Conservation (phyloP, 176 grass and related monocot species). For the Triticum dicoccoides region DNA sequence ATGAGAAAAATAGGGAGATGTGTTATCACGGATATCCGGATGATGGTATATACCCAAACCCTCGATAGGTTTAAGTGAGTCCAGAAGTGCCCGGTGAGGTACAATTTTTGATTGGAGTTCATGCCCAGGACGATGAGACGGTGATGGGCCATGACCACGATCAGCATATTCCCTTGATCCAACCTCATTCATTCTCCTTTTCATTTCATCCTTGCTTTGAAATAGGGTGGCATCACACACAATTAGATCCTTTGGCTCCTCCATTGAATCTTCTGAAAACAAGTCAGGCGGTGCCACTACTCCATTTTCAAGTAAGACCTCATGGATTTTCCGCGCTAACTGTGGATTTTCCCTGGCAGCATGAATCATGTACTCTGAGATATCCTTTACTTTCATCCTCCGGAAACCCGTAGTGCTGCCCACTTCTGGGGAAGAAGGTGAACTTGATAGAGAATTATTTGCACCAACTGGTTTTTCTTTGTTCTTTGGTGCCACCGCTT, state of each 20-base stretch:
- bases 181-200: slow-evolving; percentile 53
- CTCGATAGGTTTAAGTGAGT: slow-evolving; percentile 56
- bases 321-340: slow-evolving; percentile 88
- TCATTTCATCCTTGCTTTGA: slow-evolving; percentile 66
- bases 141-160: slow-evolving; percentile 51
- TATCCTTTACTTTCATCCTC: slow-evolving; percentile 96
- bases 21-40: slow-evolving; percentile 25
- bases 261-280: slow-evolving; percentile 81
- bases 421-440: slow-evolving; percentile 44
- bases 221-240: slow-evolving; percentile 52
- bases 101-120: slow-evolving; percentile 44
- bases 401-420: slow-evolving; percentile 49
- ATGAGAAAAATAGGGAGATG: slow-evolving; percentile 32
- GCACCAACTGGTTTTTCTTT: slow-evolving; percentile 34
- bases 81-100: slow-evolving; percentile 29
- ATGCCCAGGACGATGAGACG: slow-evolving; percentile 47
- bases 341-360: slow-evolving; percentile 97
- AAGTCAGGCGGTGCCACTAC: slow-evolving; percentile 87
- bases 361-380: slow-evolving; percentile 99
- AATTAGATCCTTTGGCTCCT: slow-evolving; percentile 64
- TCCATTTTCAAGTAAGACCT: slow-evolving; percentile 95
- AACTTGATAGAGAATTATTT: slow-evolving; percentile 38
- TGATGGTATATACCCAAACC: slow-evolving; percentile 41
- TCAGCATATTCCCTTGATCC: slow-evolving; percentile 48
- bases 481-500: slow-evolving; percentile 30